Percentiles rank a stretch among this genome's conserved stretches.
Conservation (phyloP, 2,329 filamentous ascomycete genomes). For the Tetracladium maxilliforme region DNA sequence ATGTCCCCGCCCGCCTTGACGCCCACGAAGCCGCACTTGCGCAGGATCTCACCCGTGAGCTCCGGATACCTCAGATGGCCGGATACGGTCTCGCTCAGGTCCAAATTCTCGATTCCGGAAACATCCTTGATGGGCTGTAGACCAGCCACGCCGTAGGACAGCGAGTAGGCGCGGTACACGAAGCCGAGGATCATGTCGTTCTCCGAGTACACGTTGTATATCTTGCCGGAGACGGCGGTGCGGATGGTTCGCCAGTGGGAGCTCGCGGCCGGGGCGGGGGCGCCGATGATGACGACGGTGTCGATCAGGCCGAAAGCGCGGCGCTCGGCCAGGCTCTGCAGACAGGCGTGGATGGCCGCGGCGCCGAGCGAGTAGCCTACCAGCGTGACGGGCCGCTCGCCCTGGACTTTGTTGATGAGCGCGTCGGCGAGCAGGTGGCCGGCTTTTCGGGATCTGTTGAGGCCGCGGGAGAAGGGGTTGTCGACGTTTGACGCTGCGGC, state of each 20-base stretch:
- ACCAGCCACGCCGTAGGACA: slow-evolving; percentile 73
- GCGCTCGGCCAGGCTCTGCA: slow-evolving; percentile 61
- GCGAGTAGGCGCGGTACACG: slow-evolving; percentile 69
- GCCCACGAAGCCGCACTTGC: slow-evolving; percentile 55
- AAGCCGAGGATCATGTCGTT: slow-evolving; percentile 83
- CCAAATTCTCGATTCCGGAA: slow-evolving; percentile 46
- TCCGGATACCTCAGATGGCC: slow-evolving; percentile 60
- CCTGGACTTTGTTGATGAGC: slow-evolving; percentile 65
- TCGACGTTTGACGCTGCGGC: slow-evolving; percentile 38
- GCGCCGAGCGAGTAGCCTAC: slow-evolving; percentile 75
- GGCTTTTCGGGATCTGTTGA: slow-evolving; percentile 42
- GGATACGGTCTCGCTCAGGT: slow-evolving; percentile 46
- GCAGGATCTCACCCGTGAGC: slow-evolving; percentile 50
- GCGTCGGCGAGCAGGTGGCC: slow-evolving; percentile 47
- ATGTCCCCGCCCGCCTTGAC: slow-evolving; percentile 26
- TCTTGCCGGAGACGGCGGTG: slow-evolving; percentile 62
- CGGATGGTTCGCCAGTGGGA: slow-evolving; percentile 65
- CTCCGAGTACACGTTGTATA: slow-evolving; percentile 79
- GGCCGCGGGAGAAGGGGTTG: slow-evolving; percentile 46
- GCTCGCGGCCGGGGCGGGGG: slow-evolving; percentile 58
- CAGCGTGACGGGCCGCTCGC: slow-evolving; percentile 66
- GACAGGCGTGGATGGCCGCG: slow-evolving; percentile 68
- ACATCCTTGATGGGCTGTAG: slow-evolving; percentile 59
- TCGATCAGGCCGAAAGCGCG: slow-evolving; percentile 76
- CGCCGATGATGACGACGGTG: slow-evolving; percentile 68